phyloP scores from a whole-genome alignment of 2,329 filamentous ascomycete species.

The Bimuria novae-zelandiae region DNA sequence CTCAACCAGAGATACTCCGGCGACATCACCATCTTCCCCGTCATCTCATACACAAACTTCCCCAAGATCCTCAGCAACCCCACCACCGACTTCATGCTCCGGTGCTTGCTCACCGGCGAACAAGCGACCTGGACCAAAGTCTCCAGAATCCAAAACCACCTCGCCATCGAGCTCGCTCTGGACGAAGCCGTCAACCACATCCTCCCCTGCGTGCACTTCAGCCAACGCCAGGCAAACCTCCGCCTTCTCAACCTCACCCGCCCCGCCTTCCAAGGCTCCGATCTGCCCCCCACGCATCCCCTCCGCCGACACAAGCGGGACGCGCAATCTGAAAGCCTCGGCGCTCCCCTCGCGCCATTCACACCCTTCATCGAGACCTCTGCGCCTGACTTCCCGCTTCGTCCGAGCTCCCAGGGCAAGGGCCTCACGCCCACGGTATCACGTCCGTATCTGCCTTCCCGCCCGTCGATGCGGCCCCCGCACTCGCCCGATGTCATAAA shows the following conservation, averaged over 20 bases:
- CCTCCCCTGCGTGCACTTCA: conserved; percentile 71
- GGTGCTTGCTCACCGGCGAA: conserved; percentile 77
- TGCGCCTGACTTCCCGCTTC: conserved; percentile 24
- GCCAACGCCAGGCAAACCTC: conserved; percentile 61
- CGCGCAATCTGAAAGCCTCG: conserved; percentile 25
- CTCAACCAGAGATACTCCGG: conserved; percentile 91
- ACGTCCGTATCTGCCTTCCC: conserved; percentile 23
- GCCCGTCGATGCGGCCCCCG: conserved; percentile 10
- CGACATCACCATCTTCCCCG: conserved; percentile 90
- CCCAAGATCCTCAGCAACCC: conserved; percentile 82
- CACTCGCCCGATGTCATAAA: conserved; percentile 10
- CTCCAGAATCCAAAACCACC: conserved; percentile 81
- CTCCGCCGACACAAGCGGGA: conserved; percentile 27
- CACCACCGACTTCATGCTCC: conserved; percentile 81
- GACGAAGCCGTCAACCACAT: conserved; percentile 74
- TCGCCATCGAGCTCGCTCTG: conserved; percentile 84
- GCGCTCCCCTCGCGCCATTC: conserved; percentile 25
- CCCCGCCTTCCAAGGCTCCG: conserved; percentile 33
- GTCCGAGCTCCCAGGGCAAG: conserved; percentile 5
- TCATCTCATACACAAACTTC: conserved; percentile 74
- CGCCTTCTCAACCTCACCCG: conserved; percentile 30
- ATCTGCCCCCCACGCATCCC: conserved; percentile 17
- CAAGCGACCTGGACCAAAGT: conserved; percentile 91
- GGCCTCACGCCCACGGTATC: conserved; percentile 9
- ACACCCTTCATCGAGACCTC: conserved; percentile 11